These are phyloP conservation scores for Rugosomyces carneus DNA, from an alignment of 1,284 basidiomycete species.

Conservation along the genomic window DNA sequence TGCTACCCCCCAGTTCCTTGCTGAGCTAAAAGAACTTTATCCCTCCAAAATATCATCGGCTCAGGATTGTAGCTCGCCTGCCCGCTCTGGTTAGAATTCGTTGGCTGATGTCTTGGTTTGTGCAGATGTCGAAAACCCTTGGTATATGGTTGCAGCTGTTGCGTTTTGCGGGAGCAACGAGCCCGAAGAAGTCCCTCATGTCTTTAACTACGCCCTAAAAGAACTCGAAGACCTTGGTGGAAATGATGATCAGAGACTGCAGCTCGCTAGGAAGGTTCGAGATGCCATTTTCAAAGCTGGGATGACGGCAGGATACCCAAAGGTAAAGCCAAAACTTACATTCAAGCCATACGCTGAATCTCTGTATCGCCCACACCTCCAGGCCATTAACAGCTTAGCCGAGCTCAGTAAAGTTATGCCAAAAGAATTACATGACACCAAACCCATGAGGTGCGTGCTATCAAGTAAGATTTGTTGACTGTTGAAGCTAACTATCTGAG, in stretches of 20 bases:
- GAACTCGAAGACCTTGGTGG: conserved; percentile 27
- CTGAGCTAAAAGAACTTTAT: conserved; percentile 27
- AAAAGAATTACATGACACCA: conserved; percentile 31
- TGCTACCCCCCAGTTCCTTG: conserved; percentile 18
- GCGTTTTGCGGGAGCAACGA: conserved; percentile 50
- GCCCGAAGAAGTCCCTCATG: conserved; percentile 45
- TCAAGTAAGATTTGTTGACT: neutral
- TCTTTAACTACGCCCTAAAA: conserved; percentile 42
- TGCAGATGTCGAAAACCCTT: conserved; percentile 33
- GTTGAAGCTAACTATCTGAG: neutral
- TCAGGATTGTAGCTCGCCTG: neutral
- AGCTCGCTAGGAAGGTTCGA: conserved; percentile 41
- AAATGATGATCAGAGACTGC: neutral
- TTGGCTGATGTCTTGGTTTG: neutral
- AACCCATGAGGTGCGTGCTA: conserved; percentile 29
- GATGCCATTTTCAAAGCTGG: conserved; percentile 55
- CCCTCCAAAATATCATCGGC: conserved; percentile 16
- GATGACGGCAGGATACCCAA: conserved; percentile 46
- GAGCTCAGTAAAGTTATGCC: conserved; percentile 37
- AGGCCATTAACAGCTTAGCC: conserved; percentile 44
- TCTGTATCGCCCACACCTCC: too few species aligned
- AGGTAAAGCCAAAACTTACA: conserved; percentile 26
- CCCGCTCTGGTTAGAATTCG: neutral
- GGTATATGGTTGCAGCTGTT: conserved; percentile 51
- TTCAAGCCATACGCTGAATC: neutral